phyloP scores from a whole-genome alignment of 768 basidiomycete species.

The Naganishia onofrii region DNA sequence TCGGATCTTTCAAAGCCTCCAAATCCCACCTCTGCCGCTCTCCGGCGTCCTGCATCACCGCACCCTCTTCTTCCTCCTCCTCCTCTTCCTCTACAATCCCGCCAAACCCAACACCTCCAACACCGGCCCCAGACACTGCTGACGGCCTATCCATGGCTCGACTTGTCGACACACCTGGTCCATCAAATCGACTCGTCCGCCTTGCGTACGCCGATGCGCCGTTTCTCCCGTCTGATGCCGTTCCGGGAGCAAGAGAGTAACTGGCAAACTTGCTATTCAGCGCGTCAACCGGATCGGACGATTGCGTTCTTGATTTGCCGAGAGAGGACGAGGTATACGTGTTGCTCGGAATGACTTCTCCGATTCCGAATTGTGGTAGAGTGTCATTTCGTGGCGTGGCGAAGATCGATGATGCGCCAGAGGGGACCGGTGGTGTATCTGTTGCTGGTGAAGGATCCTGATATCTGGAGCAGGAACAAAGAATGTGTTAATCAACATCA shows the following conservation, averaged over 20 bases:
- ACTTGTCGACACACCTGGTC: neutral
- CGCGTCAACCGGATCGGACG: conserved; percentile 1
- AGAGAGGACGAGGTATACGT: neutral
- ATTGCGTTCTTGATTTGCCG: neutral
- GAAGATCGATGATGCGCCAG: neutral
- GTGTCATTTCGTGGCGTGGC: neutral
- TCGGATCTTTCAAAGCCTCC: conserved; percentile 67
- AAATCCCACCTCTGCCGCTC: conserved; percentile 57
- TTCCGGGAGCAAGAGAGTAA: neutral
- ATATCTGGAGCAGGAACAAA: conserved; percentile 7
- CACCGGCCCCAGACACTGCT: neutral
- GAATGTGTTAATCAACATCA: neutral
- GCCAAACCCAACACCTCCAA: conserved; percentile 47
- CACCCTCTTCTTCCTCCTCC: conserved; percentile 57
- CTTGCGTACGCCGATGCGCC: conserved; percentile 25
- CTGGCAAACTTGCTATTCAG: conserved; percentile 7
- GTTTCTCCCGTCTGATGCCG: conserved; percentile 28
- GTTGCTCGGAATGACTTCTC: conserved; percentile 1
- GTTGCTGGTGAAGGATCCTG: conserved; percentile 17
- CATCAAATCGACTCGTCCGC: conserved; percentile 32
- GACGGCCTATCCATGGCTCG: neutral
- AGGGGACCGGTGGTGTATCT: conserved; percentile 23
- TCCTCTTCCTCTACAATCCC: conserved; percentile 59
- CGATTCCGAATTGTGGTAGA: conserved; percentile 13
- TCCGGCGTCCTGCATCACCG: conserved; percentile 49